phyloP scores from a whole-genome alignment of 1,284 basidiomycete genomes.

The Sanguinoderma infundibulare region DNA sequence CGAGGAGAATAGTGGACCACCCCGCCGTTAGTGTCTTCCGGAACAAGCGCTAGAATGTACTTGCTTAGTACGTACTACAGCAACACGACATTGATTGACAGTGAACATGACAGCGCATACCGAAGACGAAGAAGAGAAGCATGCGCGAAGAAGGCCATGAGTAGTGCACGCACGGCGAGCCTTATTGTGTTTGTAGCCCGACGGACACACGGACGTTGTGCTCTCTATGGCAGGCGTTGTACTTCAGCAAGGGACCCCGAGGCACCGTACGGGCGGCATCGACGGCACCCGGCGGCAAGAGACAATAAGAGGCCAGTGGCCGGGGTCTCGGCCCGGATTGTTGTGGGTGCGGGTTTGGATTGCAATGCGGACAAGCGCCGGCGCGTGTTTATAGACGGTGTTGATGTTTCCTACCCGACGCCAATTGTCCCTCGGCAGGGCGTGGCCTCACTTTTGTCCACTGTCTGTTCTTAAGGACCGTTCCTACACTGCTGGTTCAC shows the following conservation, averaged over 20 bases:
- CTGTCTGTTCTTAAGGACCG: constrained; percentile 25
- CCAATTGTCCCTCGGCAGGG: constrained; percentile 31
- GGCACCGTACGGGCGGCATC: not conserved
- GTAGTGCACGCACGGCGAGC: constrained; percentile 5
- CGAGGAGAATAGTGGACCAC: not conserved
- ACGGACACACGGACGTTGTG: constrained; percentile 21
- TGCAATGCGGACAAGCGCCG: constrained; percentile 12
- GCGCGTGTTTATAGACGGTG: constrained; percentile 30
- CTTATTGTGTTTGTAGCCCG: constrained; percentile 28
- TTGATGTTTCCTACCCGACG: constrained; percentile 22
- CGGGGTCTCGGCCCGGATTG: constrained; percentile 19
- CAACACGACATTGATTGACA: constrained; percentile 17
- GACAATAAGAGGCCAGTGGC: constrained; percentile 21
- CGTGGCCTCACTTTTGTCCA: constrained; percentile 31
- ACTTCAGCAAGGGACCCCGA: constrained; percentile 18
- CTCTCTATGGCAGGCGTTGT: constrained; percentile 30
- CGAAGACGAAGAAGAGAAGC: not conserved
- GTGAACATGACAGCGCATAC: not conserved
- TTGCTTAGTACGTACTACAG: not conserved
- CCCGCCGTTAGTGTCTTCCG: not conserved
- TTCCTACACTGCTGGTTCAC: constrained; percentile 12
- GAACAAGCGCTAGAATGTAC: not conserved
- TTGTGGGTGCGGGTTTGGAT: constrained; percentile 20
- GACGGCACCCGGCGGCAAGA: not conserved
- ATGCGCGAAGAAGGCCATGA: constrained; percentile 12